Conservation (phyloP, 805 yeast species). For the Candida patagonica region DNA sequence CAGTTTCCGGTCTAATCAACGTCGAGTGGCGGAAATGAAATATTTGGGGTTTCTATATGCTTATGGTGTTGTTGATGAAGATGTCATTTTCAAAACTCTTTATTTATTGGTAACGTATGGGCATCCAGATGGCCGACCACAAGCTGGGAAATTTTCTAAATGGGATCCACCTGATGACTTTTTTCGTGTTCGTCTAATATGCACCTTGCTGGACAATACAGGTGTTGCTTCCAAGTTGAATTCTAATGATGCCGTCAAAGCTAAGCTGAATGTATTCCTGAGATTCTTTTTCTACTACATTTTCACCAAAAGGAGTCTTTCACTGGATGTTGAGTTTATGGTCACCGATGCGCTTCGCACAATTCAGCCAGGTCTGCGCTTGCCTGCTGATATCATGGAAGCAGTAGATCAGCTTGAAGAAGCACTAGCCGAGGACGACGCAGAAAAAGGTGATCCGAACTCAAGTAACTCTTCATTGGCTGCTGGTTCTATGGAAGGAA, state of each 20-base stretch:
- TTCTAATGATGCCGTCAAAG: not conserved
- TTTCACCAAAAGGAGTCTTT: slow-evolving; percentile 52
- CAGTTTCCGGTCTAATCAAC: slow-evolving; percentile 49
- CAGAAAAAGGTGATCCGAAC: not conserved
- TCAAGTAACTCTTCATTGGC: too few relatives aligned
- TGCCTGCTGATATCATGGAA: slow-evolving; percentile 33
- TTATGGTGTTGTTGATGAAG: slow-evolving; percentile 36
- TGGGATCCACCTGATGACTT: slow-evolving; percentile 61
- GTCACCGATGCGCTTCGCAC: slow-evolving; percentile 36
- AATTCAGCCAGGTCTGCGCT: slow-evolving; percentile 28
- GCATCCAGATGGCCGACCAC: slow-evolving; percentile 51
- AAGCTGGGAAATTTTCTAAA: slow-evolving; percentile 31
- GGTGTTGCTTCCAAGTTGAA: slow-evolving; percentile 5
- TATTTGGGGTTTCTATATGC: slow-evolving; percentile 53
- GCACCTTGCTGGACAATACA: slow-evolving; percentile 32
- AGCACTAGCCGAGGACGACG: slow-evolving; percentile 16
- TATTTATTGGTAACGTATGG: slow-evolving; percentile 57
- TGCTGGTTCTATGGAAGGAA: not conserved
- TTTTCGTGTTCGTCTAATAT: slow-evolving; percentile 55
- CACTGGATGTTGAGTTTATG: slow-evolving; percentile 50
- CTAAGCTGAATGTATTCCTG: slow-evolving; percentile 33
- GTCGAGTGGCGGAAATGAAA: slow-evolving; percentile 50
- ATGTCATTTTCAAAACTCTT: slow-evolving; percentile 41
- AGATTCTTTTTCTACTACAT: slow-evolving; percentile 64
- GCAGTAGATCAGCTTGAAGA: slow-evolving; percentile 31